Evolutionary conservation across 208 protist genomes (phyloP).

Genomic region (Trypanosoma boissoni): DNA sequence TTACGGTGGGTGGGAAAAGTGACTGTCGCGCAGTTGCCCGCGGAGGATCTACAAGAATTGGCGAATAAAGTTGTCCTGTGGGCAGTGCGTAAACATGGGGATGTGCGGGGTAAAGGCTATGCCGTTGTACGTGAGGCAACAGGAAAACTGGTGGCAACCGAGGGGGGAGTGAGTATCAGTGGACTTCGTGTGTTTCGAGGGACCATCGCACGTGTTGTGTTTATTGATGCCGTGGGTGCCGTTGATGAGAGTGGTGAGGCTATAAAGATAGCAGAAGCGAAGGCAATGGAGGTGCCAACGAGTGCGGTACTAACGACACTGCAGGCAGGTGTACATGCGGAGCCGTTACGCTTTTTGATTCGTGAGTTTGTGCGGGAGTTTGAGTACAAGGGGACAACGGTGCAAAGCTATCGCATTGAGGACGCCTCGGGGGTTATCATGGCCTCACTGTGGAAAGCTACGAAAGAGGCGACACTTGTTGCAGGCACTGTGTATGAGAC

Average conservation of each 20-base stretch:
- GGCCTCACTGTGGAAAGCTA: slow-evolving; percentile 61
- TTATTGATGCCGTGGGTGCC: slow-evolving; percentile 43
- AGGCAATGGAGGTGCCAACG: not conserved
- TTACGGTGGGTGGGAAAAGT: slow-evolving; percentile 37
- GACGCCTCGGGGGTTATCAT: slow-evolving; percentile 70
- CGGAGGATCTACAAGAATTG: slow-evolving; percentile 56
- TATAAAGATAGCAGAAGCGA: not conserved
- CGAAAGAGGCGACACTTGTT: slow-evolving; percentile 14
- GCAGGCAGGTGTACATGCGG: slow-evolving; percentile 5
- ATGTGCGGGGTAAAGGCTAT: slow-evolving; percentile 4
- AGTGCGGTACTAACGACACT: slow-evolving; percentile 14
- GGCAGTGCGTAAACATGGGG: slow-evolving; percentile 21
- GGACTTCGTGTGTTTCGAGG: slow-evolving; percentile 78
- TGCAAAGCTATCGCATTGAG: slow-evolving; percentile 78
- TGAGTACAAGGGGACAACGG: slow-evolving; percentile 49
- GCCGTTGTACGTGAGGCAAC: slow-evolving; percentile 53
- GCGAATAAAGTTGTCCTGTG: slow-evolving; percentile 72
- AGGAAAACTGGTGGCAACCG: slow-evolving; percentile 68
- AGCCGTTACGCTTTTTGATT: slow-evolving; percentile 50
- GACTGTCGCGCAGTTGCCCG: slow-evolving; percentile 34
- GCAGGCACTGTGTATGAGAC: slow-evolving; percentile 58
- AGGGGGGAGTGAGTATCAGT: slow-evolving; percentile 35
- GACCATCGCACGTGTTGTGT: slow-evolving; percentile 54
- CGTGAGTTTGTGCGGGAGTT: slow-evolving; percentile 59
- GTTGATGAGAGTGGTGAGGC: slow-evolving; percentile 8